Base-by-base conservation (phyloP, 352 stramenopile species). In the Globisporangium uncinulatum region DNA sequence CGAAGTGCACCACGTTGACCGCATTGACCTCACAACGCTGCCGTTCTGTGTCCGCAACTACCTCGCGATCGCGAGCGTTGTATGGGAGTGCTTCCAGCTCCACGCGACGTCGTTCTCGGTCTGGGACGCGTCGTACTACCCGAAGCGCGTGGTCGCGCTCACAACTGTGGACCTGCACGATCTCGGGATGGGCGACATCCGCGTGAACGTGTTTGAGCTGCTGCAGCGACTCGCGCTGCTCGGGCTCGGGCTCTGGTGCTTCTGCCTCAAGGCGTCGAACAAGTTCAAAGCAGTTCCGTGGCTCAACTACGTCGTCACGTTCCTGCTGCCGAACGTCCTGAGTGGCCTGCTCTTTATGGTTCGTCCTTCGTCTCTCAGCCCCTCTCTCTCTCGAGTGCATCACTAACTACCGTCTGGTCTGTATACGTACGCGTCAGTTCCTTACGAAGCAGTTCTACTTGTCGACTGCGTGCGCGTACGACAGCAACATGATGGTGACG, bases 251-350 rank as follows among this genome's bases (percentile, higher is more conserved):
- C 31, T 73, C 41, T 73, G 68, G 65, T 69, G 66, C 34, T 67
- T 76, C 29, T 73, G 65, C 51, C 57, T 76, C 58, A 76, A 76
- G 52, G 68, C 68, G 7, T 71, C 65, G 13, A 76, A 76, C 62
- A 73, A 76, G 50, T 73, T 73, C 51, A 76, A 76, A 60, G 62
- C 61, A 7, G 55, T 69, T 17, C 65, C 65, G 41, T 71, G 56
- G 53, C 56, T 76, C 45, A 73, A 76, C 54, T 76, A 76, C 45
- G 46, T 66, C 19, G 37, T 76, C 43, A 76, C 69, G 21, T 73
- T 76, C 43, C 32, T 76, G 11, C 17, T 76, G 31, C 69, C 69
- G 17, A 76, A 66, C 19, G 19, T 67, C 4, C 57, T 76, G 0
- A 62, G 62, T 24, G 65, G 55, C 31, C 53, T 68, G 48, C 54